A percentile compares a stretch with the other conserved stretches of the same genome.
Conservation (phyloP, 306 rosid genomes). For the Mimosa bimucronata region DNA sequence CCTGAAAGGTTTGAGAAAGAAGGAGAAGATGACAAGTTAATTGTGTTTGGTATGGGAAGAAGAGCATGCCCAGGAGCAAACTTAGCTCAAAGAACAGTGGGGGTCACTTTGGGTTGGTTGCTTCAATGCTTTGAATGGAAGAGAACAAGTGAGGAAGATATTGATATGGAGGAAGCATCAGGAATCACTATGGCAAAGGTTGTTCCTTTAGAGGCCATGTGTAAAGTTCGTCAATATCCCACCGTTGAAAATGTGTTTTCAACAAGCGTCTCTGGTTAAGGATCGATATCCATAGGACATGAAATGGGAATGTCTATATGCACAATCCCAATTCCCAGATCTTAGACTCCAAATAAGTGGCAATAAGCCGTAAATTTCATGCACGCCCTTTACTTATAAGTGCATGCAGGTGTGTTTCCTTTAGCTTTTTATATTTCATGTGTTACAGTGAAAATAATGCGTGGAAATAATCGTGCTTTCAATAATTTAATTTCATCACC, state of each 20-base stretch:
- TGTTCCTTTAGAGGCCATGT: slow-evolving; percentile 49
- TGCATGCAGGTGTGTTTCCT: background rate
- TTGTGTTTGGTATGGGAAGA: slow-evolving; percentile 59
- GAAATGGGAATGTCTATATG: background rate
- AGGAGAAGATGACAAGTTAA: slow-evolving; percentile 37
- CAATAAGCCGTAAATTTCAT: background rate
- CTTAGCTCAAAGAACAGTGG: slow-evolving; percentile 44
- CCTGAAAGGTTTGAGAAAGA: slow-evolving; percentile 53
- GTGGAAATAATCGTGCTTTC: background rate
- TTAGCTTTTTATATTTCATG: background rate
- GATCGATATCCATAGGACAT: background rate
- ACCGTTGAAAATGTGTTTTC: background rate
- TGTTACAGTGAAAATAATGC: background rate
- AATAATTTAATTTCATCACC: too few species aligned
- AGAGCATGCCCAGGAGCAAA: slow-evolving; percentile 53
- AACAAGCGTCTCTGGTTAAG: background rate
- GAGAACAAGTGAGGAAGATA: slow-evolving; percentile 21
- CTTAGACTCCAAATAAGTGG: background rate
- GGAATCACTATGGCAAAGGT: slow-evolving; percentile 44
- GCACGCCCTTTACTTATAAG: background rate
- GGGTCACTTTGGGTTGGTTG: slow-evolving; percentile 39
- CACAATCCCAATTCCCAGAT: background rate
- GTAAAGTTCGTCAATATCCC: slow-evolving; percentile 38
- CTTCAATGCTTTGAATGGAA: slow-evolving; percentile 66
- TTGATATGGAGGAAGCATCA: slow-evolving; percentile 47